Evolutionary conservation across 1,139 yeast genomes (phyloP).

Genomic region (Geotrichum europaeum): DNA sequence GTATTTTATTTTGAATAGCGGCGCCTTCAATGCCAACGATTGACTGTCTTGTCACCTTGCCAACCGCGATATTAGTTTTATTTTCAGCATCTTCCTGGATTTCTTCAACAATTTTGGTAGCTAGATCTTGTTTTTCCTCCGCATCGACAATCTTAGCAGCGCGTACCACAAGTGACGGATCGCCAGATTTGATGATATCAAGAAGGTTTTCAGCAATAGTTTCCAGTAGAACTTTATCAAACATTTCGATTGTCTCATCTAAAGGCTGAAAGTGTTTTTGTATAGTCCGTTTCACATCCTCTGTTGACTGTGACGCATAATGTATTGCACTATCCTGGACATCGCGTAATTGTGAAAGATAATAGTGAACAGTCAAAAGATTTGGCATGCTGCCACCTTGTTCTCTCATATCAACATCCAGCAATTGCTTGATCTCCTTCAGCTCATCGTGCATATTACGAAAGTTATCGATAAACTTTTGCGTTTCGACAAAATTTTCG

Average conservation of each 20-base stretch:
- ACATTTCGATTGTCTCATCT: conserved; percentile 47
- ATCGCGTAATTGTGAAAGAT: conserved; percentile 65
- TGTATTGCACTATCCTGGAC: conserved; percentile 66
- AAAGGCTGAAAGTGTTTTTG: conserved; percentile 51
- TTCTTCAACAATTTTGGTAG: conserved; percentile 47
- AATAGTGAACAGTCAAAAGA: conserved; percentile 61
- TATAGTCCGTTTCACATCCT: conserved; percentile 67
- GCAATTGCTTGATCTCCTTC: conserved; percentile 45
- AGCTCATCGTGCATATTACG: conserved; percentile 49
- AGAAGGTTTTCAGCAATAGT: conserved; percentile 58
- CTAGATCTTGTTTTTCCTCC: conserved; percentile 75
- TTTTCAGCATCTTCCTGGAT: conserved; percentile 31
- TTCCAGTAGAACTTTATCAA: conserved; percentile 59
- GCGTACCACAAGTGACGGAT: conserved; percentile 61
- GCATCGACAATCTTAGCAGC: conserved; percentile 69
- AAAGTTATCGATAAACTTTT: conserved; percentile 59
- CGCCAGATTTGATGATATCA: conserved; percentile 64
- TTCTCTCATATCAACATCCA: conserved; percentile 47
- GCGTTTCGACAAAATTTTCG: conserved; percentile 67
- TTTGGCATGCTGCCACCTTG: conserved; percentile 49
- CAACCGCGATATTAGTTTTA: background rate
- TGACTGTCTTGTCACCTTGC: conserved; percentile 4
- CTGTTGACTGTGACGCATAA: conserved; percentile 49
- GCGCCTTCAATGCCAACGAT: conserved; percentile 13
- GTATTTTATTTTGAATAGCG: conserved; percentile 7